phyloP scores from a whole-genome alignment of 164 flowering plant genomes.

The Chimonanthus salicifolius region DNA sequence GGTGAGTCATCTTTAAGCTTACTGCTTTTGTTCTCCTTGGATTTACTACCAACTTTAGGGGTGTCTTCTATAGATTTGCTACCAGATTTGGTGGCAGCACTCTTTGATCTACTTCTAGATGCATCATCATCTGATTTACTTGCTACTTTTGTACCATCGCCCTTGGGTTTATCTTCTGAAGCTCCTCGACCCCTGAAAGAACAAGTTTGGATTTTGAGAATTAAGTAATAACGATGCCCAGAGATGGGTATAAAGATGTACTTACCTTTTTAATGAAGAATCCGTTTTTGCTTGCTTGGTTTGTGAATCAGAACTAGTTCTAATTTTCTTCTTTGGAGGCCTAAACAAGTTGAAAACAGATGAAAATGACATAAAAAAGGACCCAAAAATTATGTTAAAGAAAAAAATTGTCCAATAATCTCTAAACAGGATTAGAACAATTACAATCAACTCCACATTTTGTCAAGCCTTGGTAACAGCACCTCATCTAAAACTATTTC shows the following conservation, averaged over 20 bases:
- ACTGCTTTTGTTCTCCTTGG: conserved; percentile 23
- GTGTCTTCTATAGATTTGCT: conserved; percentile 27
- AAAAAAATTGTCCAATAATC: not conserved
- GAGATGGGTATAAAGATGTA: not conserved
- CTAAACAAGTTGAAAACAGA: conserved; percentile 22
- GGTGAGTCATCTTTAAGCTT: conserved; percentile 28
- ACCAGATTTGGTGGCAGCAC: conserved; percentile 15
- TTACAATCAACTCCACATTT: not conserved
- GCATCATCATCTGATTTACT: conserved; percentile 42
- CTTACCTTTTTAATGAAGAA: conserved; percentile 43
- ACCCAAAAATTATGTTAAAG: not conserved
- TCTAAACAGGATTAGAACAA: not conserved
- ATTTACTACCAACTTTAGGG: conserved; percentile 23
- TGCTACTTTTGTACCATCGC: conserved; percentile 31
- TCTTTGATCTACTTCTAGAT: conserved; percentile 28
- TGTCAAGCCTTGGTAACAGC: not conserved
- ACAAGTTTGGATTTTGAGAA: not conserved
- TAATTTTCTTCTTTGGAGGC: conserved; percentile 46
- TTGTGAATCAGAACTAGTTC: conserved; percentile 23
- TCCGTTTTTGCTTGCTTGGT: conserved; percentile 34
- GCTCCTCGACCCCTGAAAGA: conserved; percentile 22
- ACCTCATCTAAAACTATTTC: not conserved
- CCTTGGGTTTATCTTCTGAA: conserved; percentile 52
- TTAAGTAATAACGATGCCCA: not conserved
- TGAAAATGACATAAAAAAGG: not conserved